Evolutionary conservation across 352 stramenopile genomes (phyloP).

Genomic region (Aphanomyces stellatus): DNA sequence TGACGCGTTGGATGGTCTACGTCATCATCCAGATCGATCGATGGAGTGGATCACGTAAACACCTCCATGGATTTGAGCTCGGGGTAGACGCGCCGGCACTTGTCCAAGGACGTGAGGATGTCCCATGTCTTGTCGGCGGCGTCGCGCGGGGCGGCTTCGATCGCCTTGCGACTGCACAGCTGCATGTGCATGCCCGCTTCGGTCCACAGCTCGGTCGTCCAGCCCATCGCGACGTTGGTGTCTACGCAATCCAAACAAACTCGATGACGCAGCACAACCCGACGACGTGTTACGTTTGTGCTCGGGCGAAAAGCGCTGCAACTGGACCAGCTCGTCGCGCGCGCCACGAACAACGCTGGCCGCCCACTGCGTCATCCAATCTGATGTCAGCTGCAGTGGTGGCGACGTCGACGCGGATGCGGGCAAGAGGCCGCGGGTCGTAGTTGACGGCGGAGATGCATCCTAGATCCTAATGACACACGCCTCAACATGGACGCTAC

Average conservation of each 20-base stretch:
- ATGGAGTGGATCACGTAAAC: conserved; percentile 38
- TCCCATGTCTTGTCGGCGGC: conserved; percentile 68
- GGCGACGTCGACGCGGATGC: not conserved
- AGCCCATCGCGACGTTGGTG: conserved; percentile 81
- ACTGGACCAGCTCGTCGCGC: too few relatives aligned
- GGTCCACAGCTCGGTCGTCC: conserved; percentile 71
- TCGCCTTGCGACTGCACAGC: not conserved
- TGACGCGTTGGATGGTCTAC: too few relatives aligned
- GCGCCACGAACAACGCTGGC: too few relatives aligned
- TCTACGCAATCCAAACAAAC: conserved; percentile 28
- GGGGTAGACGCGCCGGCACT: conserved; percentile 76
- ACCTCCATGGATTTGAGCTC: conserved; percentile 31
- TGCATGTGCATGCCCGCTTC: not conserved
- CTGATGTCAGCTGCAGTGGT: too few relatives aligned
- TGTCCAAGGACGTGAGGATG: conserved; percentile 76
- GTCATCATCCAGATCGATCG: too few relatives aligned
- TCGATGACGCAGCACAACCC: not conserved
- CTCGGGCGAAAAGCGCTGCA: not conserved
- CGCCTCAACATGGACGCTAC: not conserved
- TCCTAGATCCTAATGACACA: not conserved
- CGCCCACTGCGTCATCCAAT: not conserved
- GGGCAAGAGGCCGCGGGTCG: not conserved
- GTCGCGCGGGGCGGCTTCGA: conserved; percentile 53
- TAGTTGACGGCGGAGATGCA: not conserved
- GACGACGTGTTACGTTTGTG: too few relatives aligned